phyloP scores from a whole-genome alignment of 2,329 filamentous ascomycete species.

The Gaeumannomyces tritici region DNA sequence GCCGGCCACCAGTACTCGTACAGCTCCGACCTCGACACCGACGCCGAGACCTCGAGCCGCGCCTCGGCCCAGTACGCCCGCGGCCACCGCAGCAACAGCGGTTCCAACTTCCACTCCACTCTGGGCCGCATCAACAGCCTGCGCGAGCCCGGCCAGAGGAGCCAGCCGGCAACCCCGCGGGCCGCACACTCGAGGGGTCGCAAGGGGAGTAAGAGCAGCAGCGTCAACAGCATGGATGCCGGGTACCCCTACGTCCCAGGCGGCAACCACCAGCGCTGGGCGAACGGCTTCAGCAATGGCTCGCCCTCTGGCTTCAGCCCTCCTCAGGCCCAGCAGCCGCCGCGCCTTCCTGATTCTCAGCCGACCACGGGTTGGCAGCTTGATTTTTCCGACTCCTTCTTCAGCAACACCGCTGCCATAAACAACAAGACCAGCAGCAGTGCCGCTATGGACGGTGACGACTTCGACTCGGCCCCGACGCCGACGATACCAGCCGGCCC shows the following conservation, averaged over 20 bases:
- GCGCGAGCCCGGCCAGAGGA: slow-evolving; percentile 34
- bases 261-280: slow-evolving; percentile 51
- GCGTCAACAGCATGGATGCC: slow-evolving; percentile 55
- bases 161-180: slow-evolving; percentile 26
- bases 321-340: slow-evolving; percentile 29
- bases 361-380: slow-evolving; percentile 27
- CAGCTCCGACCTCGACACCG: slow-evolving; percentile 50
- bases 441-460: slow-evolving; percentile 26
- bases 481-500: slow-evolving; percentile 78
- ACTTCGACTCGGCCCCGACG: slow-evolving; percentile 75
- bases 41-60: slow-evolving; percentile 46
- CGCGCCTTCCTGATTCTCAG: not conserved
- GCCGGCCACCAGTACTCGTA: slow-evolving; percentile 42
- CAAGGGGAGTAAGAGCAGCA: slow-evolving; percentile 60
- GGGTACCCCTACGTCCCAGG: slow-evolving; percentile 49
- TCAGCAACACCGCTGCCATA: slow-evolving; percentile 16
- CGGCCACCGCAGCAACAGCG: slow-evolving; percentile 69
- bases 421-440: not conserved
- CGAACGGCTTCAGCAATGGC: slow-evolving; percentile 33
- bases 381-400: slow-evolving; percentile 38
- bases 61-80: slow-evolving; percentile 43
- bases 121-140: slow-evolving; percentile 55
- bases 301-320: slow-evolving; percentile 70
- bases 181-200: slow-evolving; percentile 42
- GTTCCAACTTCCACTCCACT: slow-evolving; percentile 57